A percentile compares a stretch with the other conserved stretches of the same genome.
phyloP scores from a whole-genome alignment of 495 filamentous ascomycete species.

The Penicillium samsonianum region DNA sequence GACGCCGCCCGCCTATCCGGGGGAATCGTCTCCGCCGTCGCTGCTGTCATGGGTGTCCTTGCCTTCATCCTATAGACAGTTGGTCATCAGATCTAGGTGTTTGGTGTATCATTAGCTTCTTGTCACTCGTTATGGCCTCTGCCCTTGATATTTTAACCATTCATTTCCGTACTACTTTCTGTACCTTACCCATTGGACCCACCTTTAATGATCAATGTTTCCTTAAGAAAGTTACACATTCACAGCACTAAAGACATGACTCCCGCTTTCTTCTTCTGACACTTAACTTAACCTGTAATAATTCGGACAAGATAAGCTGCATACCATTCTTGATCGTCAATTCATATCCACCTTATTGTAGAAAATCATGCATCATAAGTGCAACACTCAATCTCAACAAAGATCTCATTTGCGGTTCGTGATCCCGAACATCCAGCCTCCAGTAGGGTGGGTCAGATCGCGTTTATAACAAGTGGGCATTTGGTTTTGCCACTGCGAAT shows the following conservation, averaged over 20 bases:
- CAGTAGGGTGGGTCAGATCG: background rate
- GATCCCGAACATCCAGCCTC: background rate
- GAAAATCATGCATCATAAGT: background rate
- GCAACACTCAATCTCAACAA: background rate
- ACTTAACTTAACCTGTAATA: background rate
- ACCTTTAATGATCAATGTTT: slow-evolving; percentile 20
- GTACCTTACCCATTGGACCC: slow-evolving; percentile 5
- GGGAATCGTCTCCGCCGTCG: slow-evolving; percentile 30
- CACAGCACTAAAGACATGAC: background rate
- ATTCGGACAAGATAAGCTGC: background rate
- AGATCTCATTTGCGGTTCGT: background rate
- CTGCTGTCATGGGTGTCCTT: slow-evolving; percentile 35
- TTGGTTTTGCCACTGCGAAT: background rate
- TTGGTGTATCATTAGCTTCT: background rate
- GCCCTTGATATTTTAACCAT: background rate
- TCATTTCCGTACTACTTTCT: slow-evolving; percentile 16
- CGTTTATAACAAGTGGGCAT: background rate
- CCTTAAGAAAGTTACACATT: slow-evolving; percentile 3
- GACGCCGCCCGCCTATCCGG: slow-evolving; percentile 30
- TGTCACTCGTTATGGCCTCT: slow-evolving; percentile 12
- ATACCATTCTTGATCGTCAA: too few relatives aligned
- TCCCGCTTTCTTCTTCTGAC: background rate
- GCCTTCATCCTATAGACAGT: slow-evolving; percentile 34
- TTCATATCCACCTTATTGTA: background rate
- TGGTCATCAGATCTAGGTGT: background rate